Conservation (phyloP, 192 early-diverging fungal genomes). For the Entomortierella lignicola region DNA sequence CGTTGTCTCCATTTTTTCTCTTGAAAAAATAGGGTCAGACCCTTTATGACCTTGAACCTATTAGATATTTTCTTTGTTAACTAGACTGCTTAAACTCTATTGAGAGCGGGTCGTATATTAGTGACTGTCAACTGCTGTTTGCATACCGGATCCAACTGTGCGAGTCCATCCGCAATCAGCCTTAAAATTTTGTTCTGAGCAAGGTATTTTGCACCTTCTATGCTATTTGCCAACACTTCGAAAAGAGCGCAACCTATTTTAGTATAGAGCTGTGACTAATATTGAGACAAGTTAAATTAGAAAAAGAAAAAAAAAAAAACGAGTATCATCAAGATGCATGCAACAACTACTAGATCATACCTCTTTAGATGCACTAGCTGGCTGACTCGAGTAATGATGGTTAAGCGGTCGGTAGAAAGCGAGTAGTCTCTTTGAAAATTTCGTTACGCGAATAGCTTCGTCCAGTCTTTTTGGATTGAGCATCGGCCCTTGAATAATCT, state of each 20-base stretch:
- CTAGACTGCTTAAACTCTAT: too few relatives aligned
- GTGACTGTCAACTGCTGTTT: too few relatives aligned
- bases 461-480: constrained; percentile 78
- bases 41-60: constrained; percentile 59
- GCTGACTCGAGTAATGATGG: constrained; percentile 76
- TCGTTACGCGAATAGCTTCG: constrained; percentile 75
- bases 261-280: constrained; percentile 56
- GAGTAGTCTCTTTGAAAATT: constrained; percentile 77
- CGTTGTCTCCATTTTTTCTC: constrained; percentile 77
- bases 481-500: constrained; percentile 83
- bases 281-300: too few relatives aligned
- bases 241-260: constrained; percentile 78
- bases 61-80: neutral
- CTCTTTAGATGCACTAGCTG: constrained; percentile 61
- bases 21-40: constrained; percentile 77
- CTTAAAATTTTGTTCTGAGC: constrained; percentile 74
- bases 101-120: neutral
- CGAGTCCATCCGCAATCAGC: constrained; percentile 80
- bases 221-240: constrained; percentile 66
- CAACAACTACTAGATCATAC: constrained; percentile 50
- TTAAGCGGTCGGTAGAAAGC: constrained; percentile 80
- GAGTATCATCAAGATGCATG: too few relatives aligned
- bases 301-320: neutral
- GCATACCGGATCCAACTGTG: constrained; percentile 78
- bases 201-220: constrained; percentile 77